Conservation (phyloP, 1,139 yeast genomes). For the Geotrichum klebahnii region DNA sequence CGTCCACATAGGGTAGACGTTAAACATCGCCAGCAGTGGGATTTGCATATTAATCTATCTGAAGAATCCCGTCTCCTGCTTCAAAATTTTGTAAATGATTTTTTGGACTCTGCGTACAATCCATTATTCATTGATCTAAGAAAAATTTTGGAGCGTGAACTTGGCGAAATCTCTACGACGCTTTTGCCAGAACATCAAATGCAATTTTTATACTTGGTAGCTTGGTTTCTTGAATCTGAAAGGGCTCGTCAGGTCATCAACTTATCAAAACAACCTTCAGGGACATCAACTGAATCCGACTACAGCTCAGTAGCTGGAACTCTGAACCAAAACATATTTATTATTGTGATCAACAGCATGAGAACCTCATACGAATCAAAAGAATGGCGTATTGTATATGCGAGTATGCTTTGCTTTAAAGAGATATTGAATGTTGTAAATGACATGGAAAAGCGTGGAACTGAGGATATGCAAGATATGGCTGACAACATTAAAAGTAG, state of each 20-base stretch:
- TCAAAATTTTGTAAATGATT: constrained; percentile 50
- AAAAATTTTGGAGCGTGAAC: constrained; percentile 48
- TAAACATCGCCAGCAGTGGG: constrained; percentile 31
- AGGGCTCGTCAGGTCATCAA: constrained; percentile 22
- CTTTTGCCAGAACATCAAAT: constrained; percentile 39
- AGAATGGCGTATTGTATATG: constrained; percentile 47
- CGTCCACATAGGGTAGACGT: constrained; percentile 45
- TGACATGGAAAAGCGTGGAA: constrained; percentile 44
- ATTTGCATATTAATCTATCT: constrained; percentile 33
- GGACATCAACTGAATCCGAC: constrained; percentile 35
- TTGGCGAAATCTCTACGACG: constrained; percentile 26
- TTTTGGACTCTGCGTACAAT: constrained; percentile 74
- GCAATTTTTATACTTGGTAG: constrained; percentile 56
- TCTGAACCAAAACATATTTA: constrained; percentile 61
- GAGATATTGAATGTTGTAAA: constrained; percentile 58
- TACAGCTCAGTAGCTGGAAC: constrained; percentile 65
- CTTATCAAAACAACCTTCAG: constrained; percentile 21
- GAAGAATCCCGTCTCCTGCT: constrained; percentile 41
- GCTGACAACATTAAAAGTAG: constrained; percentile 52
- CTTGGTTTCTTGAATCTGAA: constrained; percentile 63
- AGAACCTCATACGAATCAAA: constrained; percentile 46
- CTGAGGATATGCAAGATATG: constrained; percentile 45
- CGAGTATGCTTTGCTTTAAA: constrained; percentile 64
- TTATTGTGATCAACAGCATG: constrained; percentile 55
- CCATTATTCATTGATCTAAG: constrained; percentile 54